phyloP scores from a whole-genome alignment of 2,329 filamentous ascomycete species.

The Calonectria montana region DNA sequence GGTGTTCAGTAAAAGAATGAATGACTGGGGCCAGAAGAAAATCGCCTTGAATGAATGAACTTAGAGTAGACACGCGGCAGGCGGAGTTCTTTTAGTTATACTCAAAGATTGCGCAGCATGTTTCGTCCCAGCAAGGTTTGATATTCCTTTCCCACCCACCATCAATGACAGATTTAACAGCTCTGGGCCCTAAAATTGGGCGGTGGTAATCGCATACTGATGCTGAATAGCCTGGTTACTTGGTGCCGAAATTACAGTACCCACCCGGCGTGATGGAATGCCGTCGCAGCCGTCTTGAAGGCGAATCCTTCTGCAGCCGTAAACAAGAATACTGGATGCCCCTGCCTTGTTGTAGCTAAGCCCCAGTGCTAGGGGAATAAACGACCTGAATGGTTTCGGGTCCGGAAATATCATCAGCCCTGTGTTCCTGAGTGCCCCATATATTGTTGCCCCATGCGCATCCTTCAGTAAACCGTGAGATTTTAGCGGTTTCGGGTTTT shows the following conservation, averaged over 20 bases:
- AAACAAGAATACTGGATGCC: neutral
- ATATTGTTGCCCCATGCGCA: neutral
- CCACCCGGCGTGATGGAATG: neutral
- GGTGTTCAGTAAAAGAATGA: neutral
- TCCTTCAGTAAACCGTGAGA: neutral
- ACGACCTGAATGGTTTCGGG: neutral
- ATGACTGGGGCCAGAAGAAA: conserved; percentile 8
- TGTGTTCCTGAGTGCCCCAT: neutral
- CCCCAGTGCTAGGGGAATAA: neutral
- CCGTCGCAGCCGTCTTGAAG: neutral
- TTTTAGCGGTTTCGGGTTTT: neutral
- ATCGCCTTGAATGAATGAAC: neutral
- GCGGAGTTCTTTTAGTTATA: neutral
- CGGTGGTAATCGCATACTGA: neutral
- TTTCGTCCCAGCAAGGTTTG: neutral
- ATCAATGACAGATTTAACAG: neutral
- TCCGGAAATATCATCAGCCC: neutral
- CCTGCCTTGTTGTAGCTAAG: neutral
- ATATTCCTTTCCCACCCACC: neutral
- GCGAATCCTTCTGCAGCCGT: neutral
- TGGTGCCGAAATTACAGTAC: neutral
- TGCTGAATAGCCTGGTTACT: neutral
- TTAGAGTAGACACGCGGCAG: neutral
- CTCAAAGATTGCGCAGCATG: no score
- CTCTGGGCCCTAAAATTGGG: neutral